phyloP scores from a whole-genome alignment of 2,329 filamentous ascomycete genomes.

The Teratosphaeria viscida region DNA sequence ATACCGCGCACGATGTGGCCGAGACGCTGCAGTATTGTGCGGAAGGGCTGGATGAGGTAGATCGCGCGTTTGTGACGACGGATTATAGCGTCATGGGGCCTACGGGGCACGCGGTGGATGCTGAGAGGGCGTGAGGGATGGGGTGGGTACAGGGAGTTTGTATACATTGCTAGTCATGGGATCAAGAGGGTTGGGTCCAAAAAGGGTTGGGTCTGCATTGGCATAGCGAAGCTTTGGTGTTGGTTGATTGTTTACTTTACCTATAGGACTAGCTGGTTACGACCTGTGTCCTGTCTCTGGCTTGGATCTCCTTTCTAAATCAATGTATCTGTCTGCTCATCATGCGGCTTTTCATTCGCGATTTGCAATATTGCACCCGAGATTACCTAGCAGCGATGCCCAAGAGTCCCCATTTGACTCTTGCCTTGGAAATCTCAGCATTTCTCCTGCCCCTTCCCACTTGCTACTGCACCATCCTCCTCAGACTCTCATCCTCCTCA shows the following conservation, averaged over 20 bases:
- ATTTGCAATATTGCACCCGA: too few species aligned
- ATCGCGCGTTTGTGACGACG: slow-evolving; percentile 42
- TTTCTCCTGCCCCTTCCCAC: too few species aligned
- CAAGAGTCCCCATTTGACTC: too few species aligned
- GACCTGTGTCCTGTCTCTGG: background rate
- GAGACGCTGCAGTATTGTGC: slow-evolving; percentile 55
- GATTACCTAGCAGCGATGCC: too few species aligned
- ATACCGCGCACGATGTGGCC: slow-evolving; percentile 47
- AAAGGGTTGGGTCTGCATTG: background rate
- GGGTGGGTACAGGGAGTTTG: background rate
- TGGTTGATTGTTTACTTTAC: background rate
- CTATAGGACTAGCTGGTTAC: background rate
- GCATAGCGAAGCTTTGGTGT: background rate
- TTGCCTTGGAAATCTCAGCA: too few species aligned
- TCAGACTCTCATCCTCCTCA: too few species aligned
- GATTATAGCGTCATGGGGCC: slow-evolving; percentile 37
- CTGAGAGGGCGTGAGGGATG: slow-evolving; percentile 6
- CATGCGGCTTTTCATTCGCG: too few species aligned
- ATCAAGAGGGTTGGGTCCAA: background rate
- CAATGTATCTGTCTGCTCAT: too few species aligned
- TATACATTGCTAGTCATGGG: background rate
- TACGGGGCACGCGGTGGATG: slow-evolving; percentile 30
- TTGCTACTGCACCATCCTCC: too few species aligned
- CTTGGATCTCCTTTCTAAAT: too few species aligned
- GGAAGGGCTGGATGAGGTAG: slow-evolving; percentile 44